A percentile compares a stretch with the other conserved stretches of the same genome.
phyloP scores from a whole-genome alignment of 2,329 filamentous ascomycete genomes.

The Xylariaceae sp. region DNA sequence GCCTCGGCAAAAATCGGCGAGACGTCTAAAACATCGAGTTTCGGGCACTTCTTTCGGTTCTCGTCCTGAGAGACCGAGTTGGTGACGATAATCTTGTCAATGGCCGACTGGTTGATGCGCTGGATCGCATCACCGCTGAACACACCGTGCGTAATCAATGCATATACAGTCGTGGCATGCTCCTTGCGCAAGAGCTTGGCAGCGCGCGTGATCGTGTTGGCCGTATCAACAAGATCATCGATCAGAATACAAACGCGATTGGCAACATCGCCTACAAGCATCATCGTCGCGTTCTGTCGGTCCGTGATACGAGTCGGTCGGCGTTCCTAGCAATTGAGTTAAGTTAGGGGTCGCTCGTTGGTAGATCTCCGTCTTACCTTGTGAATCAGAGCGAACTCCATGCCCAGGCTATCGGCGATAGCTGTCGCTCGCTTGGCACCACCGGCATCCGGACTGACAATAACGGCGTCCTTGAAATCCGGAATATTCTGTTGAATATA shows the following conservation, averaged over 20 bases:
- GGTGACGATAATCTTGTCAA: conserved; percentile 92
- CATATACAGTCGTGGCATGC: conserved; percentile 85
- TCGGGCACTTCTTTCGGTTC: conserved; percentile 70
- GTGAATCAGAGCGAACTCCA: conserved; percentile 96
- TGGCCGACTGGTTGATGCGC: conserved; percentile 83
- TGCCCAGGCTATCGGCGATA: conserved; percentile 86
- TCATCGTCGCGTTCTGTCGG: conserved; percentile 89
- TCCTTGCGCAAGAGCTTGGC: conserved; percentile 96
- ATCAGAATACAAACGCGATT: conserved; percentile 82
- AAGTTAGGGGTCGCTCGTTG: conserved; percentile 31
- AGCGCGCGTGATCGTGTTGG: conserved; percentile 92
- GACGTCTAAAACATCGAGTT: conserved; percentile 88
- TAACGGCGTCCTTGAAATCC: conserved; percentile 77
- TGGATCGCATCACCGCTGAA: conserved; percentile 92
- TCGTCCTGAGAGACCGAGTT: conserved; percentile 90
- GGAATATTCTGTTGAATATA: conserved; percentile 77
- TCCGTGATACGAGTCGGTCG: conserved; percentile 83
- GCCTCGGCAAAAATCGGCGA: conserved; percentile 91
- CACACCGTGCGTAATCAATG: conserved; percentile 89
- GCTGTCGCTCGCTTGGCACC: conserved; percentile 94
- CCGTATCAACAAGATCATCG: conserved; percentile 92
- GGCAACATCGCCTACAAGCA: conserved; percentile 83
- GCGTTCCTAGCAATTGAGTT: conserved; percentile 60
- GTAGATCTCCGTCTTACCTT: conserved; percentile 58
- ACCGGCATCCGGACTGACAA: conserved; percentile 93